A percentile compares a stretch with the other conserved stretches of the same genome.
phyloP scores from a whole-genome alignment of 2,329 filamentous ascomycete genomes.

The Sarocladium brachiariae region DNA sequence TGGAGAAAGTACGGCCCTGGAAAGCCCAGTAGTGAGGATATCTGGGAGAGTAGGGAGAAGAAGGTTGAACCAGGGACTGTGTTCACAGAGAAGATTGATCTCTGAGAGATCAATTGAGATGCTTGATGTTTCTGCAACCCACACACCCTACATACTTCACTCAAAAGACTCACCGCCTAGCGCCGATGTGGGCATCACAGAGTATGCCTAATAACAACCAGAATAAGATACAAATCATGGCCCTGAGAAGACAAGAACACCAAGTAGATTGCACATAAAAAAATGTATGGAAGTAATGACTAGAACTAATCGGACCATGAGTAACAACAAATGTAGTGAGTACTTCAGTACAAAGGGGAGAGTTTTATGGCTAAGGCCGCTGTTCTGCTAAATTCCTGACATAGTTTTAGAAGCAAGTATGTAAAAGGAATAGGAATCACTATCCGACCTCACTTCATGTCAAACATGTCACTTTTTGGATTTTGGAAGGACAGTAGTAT shows the following conservation, averaged over 20 bases:
- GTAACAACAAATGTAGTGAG: too few relatives aligned
- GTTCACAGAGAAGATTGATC: conserved; percentile 36
- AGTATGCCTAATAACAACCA: not conserved
- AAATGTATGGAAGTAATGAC: too few relatives aligned
- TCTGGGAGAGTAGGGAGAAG: conserved; percentile 71
- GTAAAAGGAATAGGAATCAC: too few relatives aligned
- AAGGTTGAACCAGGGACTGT: conserved; percentile 44
- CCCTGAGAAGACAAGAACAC: not conserved
- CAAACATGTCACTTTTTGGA: too few relatives aligned
- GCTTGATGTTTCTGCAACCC: not conserved
- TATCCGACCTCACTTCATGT: too few relatives aligned
- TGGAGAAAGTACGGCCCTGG: conserved; percentile 57
- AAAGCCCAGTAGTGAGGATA: conserved; percentile 71
- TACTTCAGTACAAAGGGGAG: too few relatives aligned
- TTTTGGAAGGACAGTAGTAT: too few relatives aligned
- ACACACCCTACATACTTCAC: not conserved
- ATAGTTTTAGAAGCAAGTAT: too few relatives aligned
- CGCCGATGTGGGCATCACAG: not conserved
- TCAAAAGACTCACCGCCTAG: not conserved
- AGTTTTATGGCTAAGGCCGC: too few relatives aligned
- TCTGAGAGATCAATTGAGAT: conserved; percentile 16
- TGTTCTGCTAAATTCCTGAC: too few relatives aligned
- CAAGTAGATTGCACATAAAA: too few relatives aligned
- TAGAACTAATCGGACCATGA: too few relatives aligned
- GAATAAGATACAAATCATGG: not conserved